phyloP scores from a whole-genome alignment of 1,139 yeast species.

The Yamadazyma conglobata region DNA sequence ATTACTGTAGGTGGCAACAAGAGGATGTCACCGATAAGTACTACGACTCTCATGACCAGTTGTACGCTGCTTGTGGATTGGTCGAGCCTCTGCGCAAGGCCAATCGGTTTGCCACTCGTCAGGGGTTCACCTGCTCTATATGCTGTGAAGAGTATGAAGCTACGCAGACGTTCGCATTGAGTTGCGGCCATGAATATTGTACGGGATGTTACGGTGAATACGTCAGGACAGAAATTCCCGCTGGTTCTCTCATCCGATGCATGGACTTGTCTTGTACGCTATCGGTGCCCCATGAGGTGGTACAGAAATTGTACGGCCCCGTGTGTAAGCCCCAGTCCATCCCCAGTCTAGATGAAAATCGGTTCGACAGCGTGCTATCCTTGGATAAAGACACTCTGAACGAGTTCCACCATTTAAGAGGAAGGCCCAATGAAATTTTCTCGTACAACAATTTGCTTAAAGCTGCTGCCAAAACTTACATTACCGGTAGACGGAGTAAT shows the following conservation, averaged over 20 bases:
- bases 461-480: slow-evolving; percentile 43
- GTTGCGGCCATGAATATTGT: slow-evolving; percentile 74
- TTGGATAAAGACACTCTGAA: no score
- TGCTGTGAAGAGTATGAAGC: slow-evolving; percentile 59
- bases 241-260: slow-evolving; percentile 63
- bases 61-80: slow-evolving; percentile 51
- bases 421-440: slow-evolving; percentile 2
- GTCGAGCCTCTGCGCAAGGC: slow-evolving; percentile 9
- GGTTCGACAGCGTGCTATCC: no score
- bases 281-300: slow-evolving; percentile 30
- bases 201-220: slow-evolving; percentile 62
- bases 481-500: slow-evolving; percentile 46
- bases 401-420: no score
- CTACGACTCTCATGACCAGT: slow-evolving; percentile 49
- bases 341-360: no score
- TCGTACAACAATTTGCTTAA: slow-evolving; percentile 19
- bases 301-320: slow-evolving; percentile 8
- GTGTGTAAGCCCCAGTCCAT: neutral
- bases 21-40: slow-evolving; percentile 68
- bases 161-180: slow-evolving; percentile 47
- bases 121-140: slow-evolving; percentile 52
- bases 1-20: slow-evolving; percentile 67
- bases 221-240: slow-evolving; percentile 46
- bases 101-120: slow-evolving; percentile 18
- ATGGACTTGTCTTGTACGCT: slow-evolving; percentile 45